Conservation (phyloP, 2,329 filamentous ascomycete genomes). For the Trichoderma sp. region DNA sequence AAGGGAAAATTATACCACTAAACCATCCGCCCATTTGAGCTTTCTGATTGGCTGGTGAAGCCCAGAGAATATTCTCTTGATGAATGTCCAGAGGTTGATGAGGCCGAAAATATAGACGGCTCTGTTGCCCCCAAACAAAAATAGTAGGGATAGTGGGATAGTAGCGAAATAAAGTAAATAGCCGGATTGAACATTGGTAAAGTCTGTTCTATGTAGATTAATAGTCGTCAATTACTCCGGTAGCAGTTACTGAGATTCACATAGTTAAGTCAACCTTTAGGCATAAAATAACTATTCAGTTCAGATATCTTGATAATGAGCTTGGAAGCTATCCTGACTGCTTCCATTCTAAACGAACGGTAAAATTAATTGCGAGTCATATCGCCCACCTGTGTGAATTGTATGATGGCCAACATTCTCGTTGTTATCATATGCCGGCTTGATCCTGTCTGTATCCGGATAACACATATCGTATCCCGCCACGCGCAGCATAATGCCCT, state of each 20-base stretch:
- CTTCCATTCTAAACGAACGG: too few relatives aligned
- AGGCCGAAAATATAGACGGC: background rate
- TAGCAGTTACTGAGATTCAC: too few relatives aligned
- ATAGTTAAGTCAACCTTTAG: too few relatives aligned
- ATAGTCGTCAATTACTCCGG: background rate
- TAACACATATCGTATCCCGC: conserved; percentile 3
- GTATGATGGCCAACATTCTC: too few relatives aligned
- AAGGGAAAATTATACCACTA: conserved; percentile 27
- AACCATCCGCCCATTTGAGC: conserved; percentile 25
- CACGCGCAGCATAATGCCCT: background rate
- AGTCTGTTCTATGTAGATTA: background rate
- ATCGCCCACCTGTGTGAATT: too few relatives aligned
- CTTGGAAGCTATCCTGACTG: too few relatives aligned
- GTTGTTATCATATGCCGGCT: background rate
- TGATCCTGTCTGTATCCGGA: background rate
- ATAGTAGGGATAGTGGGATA: too few relatives aligned
- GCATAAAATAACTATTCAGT: too few relatives aligned
- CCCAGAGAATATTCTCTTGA: background rate
- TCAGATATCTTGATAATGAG: too few relatives aligned
- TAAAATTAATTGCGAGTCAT: too few relatives aligned
- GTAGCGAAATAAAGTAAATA: background rate
- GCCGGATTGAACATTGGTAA: background rate
- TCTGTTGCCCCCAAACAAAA: background rate
- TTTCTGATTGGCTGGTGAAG: background rate
- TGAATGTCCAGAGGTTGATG: background rate